phyloP scores from a whole-genome alignment of 345 rosid genomes.

The Lepidium africanum region DNA sequence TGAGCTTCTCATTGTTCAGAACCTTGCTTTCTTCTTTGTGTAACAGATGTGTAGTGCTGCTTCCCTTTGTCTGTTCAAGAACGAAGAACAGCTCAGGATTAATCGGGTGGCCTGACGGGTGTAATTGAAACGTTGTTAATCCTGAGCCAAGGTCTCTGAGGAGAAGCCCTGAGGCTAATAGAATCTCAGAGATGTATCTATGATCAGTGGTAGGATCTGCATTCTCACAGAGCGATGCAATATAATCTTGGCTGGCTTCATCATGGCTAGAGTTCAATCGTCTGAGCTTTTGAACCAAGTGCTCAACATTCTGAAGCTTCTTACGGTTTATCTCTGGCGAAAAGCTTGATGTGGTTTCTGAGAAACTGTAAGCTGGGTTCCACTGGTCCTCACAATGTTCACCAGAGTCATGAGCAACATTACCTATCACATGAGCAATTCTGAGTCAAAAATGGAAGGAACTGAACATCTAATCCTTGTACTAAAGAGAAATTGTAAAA shows the following conservation, averaged over 20 bases:
- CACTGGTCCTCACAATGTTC: slow-evolving; percentile 42
- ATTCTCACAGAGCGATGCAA: slow-evolving; percentile 87
- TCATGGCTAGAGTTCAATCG: slow-evolving; percentile 74
- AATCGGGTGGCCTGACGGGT: slow-evolving; percentile 80
- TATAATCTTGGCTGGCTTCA: slow-evolving; percentile 85
- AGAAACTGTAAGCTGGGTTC: slow-evolving; percentile 38
- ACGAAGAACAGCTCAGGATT: slow-evolving; percentile 84
- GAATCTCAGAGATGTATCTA: slow-evolving; percentile 89
- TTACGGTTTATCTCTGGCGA: slow-evolving; percentile 61
- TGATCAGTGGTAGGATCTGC: slow-evolving; percentile 57
- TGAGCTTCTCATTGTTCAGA: slow-evolving; percentile 42
- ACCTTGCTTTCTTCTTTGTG: slow-evolving; percentile 43
- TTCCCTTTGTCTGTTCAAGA: slow-evolving; percentile 82
- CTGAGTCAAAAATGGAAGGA: slow-evolving; percentile 21
- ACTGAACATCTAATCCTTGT: not conserved
- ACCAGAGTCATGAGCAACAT: slow-evolving; percentile 25
- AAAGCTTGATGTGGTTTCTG: slow-evolving; percentile 33
- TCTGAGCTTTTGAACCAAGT: slow-evolving; percentile 86
- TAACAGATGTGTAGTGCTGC: slow-evolving; percentile 23
- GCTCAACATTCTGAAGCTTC: slow-evolving; percentile 81
- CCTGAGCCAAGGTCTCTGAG: slow-evolving; percentile 68
- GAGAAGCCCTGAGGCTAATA: slow-evolving; percentile 90
- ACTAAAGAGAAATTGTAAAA: not conserved
- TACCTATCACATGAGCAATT: slow-evolving; percentile 37
- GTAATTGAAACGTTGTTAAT: slow-evolving; percentile 62